Evolutionary conservation across 2,329 filamentous ascomycete species (phyloP).

Genomic region (Aulographum hederae): DNA sequence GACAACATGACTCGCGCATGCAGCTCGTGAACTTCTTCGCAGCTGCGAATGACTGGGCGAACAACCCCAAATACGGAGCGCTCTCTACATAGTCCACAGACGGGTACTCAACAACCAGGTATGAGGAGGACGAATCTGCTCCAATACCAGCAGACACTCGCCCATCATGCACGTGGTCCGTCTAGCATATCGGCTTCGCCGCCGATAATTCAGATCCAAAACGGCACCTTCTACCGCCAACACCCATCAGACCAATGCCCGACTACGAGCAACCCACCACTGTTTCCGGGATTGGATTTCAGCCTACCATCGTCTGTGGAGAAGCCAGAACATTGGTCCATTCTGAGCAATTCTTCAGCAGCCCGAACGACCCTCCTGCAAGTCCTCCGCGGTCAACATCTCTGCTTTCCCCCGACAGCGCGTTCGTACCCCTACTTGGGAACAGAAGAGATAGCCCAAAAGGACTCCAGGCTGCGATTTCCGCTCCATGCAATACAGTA

Average conservation of each 20-base stretch:
- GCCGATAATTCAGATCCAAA: conserved; percentile 42
- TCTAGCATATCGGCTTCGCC: not conserved
- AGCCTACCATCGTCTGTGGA: conserved; percentile 40
- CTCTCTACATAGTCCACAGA: not conserved
- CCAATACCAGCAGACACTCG: not conserved
- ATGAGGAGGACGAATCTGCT: not conserved
- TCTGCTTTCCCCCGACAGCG: conserved; percentile 58
- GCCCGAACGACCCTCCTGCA: conserved; percentile 74
- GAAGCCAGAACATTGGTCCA: conserved; percentile 52
- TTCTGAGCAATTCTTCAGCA: conserved; percentile 61
- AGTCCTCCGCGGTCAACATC: conserved; percentile 53
- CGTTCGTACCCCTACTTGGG: conserved; percentile 65
- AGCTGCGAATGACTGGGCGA: not conserved
- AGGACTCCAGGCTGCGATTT: conserved; percentile 33
- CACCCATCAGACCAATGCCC: conserved; percentile 35
- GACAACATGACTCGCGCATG: not conserved
- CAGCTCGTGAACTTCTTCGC: not conserved
- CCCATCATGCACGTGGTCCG: not conserved
- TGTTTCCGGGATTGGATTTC: conserved; percentile 58
- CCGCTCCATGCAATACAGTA: conserved; percentile 60
- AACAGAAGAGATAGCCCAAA: conserved; percentile 36
- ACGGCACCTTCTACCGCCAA: conserved; percentile 69
- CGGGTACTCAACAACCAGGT: not conserved
- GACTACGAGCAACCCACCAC: conserved; percentile 42
- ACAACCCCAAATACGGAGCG: not conserved